A percentile compares a stretch with the other conserved stretches of the same genome.
These are phyloP conservation scores for Pichia sp. DNA, from an alignment of 1,139 yeast species.

Conservation along the genomic window DNA sequence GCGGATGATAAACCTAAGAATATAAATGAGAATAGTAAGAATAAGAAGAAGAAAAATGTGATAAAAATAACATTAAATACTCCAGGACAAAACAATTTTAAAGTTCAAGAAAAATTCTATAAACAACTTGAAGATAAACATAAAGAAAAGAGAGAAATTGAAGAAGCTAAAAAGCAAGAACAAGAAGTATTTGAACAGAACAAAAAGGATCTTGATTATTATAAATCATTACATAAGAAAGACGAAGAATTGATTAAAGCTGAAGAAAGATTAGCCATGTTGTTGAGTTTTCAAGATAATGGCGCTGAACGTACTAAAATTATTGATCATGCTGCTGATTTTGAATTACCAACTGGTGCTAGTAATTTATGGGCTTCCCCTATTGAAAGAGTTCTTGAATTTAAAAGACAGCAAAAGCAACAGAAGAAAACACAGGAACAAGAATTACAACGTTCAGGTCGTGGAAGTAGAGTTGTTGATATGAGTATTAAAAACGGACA, in stretches of 20 bases:
- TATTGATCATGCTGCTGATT: conserved; percentile 91
- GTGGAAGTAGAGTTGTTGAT: conserved; percentile 68
- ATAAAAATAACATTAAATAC: conserved; percentile 50
- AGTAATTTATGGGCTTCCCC: conserved; percentile 81
- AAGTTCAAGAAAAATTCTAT: conserved; percentile 60
- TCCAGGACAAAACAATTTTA: conserved; percentile 58
- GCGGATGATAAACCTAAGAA: conserved; percentile 11
- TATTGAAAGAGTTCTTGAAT: conserved; percentile 72
- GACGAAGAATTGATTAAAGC: conserved; percentile 61
- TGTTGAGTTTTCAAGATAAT: conserved; percentile 75
- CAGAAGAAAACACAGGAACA: conserved; percentile 55
- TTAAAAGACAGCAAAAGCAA: conserved; percentile 77
- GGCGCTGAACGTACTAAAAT: conserved; percentile 87
- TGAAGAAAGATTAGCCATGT: conserved; percentile 61
- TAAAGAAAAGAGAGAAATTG: conserved; percentile 32
- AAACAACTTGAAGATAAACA: conserved; percentile 40
- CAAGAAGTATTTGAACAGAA: conserved; percentile 37
- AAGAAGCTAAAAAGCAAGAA: conserved; percentile 33
- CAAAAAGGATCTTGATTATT: conserved; percentile 36
- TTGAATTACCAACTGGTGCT: conserved; percentile 46
- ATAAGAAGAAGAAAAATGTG: conserved; percentile 33
- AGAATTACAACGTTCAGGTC: conserved; percentile 56
- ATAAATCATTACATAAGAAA: conserved; percentile 31
- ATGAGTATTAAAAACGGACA: conserved; percentile 81
- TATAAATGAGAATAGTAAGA: conserved; percentile 6